These are phyloP conservation scores for Acanthochlamys bracteata DNA, from an alignment of 106 monocot species.

Conservation along the genomic window DNA sequence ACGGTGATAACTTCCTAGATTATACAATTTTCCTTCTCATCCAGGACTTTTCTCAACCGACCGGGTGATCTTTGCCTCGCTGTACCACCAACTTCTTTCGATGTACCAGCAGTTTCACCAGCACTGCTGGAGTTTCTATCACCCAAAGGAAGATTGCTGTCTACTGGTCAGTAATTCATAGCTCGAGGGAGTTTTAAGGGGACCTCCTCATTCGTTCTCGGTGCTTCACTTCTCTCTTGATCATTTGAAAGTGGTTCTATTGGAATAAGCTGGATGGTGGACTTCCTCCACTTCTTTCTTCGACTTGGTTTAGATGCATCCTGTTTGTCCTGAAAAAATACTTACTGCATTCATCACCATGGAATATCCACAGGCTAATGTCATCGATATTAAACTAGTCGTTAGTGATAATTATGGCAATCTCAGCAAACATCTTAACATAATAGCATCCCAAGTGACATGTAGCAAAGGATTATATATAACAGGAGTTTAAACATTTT, in stretches of 20 bases:
- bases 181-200: conserved; percentile 57
- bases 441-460: too few species aligned
- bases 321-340: conserved; percentile 25
- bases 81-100: conserved; percentile 19
- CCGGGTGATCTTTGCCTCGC: conserved; percentile 25
- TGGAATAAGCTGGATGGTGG: conserved; percentile 56
- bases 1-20: background rate
- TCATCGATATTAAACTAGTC: background rate
- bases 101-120: conserved; percentile 21
- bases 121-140: conserved; percentile 45
- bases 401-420: background rate
- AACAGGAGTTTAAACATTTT: background rate
- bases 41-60: conserved; percentile 16
- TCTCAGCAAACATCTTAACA: background rate
- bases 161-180: conserved; percentile 26
- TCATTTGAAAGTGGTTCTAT: conserved; percentile 2
- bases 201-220: conserved; percentile 24
- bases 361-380: background rate
- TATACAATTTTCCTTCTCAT: conserved; percentile 75
- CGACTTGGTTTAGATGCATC: conserved; percentile 24
- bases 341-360: background rate
- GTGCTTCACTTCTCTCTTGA: conserved; percentile 14
- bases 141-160: conserved; percentile 30
- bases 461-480: too few species aligned
- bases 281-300: conserved; percentile 77